A percentile compares a stretch with the other conserved stretches of the same genome.
phyloP scores from a whole-genome alignment of 1,284 basidiomycete genomes.

The Ganoderma boninense region DNA sequence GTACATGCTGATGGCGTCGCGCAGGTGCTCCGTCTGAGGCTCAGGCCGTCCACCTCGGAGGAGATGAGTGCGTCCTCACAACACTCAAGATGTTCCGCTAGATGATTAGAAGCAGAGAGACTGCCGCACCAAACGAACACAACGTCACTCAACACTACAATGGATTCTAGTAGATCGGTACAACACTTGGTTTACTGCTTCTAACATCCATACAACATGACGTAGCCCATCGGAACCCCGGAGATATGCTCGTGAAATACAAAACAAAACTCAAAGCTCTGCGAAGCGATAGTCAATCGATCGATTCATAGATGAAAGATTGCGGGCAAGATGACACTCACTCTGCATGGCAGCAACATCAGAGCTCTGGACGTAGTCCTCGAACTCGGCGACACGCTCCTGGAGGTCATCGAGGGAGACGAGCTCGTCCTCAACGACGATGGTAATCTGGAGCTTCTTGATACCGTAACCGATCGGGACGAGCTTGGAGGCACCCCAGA shows the following conservation, averaged over 20 bases:
- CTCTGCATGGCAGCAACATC: conserved; percentile 94
- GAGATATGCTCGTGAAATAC: conserved; percentile 12
- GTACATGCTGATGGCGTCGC: not conserved
- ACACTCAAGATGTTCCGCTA: not conserved
- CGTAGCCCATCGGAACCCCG: conserved; percentile 18
- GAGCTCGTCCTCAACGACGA: conserved; percentile 97
- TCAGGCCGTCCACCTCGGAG: not conserved
- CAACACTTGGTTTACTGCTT: conserved; percentile 30
- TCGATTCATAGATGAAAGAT: not conserved
- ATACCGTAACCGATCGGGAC: conserved; percentile 96
- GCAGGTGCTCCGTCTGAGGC: not conserved
- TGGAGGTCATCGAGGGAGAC: conserved; percentile 96
- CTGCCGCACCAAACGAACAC: not conserved
- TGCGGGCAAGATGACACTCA: conserved; percentile 46
- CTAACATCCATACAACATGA: conserved; percentile 26
- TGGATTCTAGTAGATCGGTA: conserved; percentile 28
- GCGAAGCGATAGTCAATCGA: not conserved
- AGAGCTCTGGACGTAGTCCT: conserved; percentile 96
- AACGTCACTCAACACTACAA: conserved; percentile 4
- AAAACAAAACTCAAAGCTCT: conserved; percentile 25
- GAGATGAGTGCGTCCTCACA: not conserved
- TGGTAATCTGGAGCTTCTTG: conserved; percentile 91
- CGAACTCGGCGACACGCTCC: conserved; percentile 87
- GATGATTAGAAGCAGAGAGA: too few relatives aligned
- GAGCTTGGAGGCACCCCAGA: conserved; percentile 94